phyloP scores from a whole-genome alignment of 1,284 basidiomycete genomes.

The Gastroboletus turbinatus region DNA sequence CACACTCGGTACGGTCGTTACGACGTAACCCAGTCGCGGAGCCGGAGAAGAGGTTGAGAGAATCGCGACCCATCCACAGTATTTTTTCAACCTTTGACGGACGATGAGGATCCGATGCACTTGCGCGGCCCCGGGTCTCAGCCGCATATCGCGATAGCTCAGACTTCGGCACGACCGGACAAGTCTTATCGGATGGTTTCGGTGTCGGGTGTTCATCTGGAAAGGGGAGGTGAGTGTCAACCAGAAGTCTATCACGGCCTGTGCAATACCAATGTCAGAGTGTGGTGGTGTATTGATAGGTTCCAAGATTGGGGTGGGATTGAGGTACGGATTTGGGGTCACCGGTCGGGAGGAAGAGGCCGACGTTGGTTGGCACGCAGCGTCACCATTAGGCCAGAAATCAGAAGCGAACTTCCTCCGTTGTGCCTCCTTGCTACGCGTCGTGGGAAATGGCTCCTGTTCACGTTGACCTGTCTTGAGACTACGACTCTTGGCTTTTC shows the following conservation, averaged over 20 bases:
- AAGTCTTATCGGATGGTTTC: conserved; percentile 4
- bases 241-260: not conserved
- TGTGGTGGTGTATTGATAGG: conserved; percentile 4
- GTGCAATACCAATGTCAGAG: conserved; percentile 18
- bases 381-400: conserved; percentile 18
- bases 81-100: conserved; percentile 29
- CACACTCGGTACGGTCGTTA: conserved; percentile 13
- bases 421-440: conserved; percentile 20
- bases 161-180: not conserved
- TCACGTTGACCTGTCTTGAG: conserved; percentile 19
- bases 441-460: conserved; percentile 11
- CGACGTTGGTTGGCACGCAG: conserved; percentile 1
- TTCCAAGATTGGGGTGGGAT: conserved; percentile 26
- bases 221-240: not conserved
- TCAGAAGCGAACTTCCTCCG: conserved; percentile 18
- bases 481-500: conserved; percentile 8
- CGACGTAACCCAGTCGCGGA: conserved; percentile 12
- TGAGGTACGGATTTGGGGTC: conserved; percentile 34
- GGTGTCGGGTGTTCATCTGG: conserved; percentile 20
- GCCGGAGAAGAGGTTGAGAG: conserved; percentile 29
- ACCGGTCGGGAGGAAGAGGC: conserved; percentile 20
- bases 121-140: conserved; percentile 6
- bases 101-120: conserved; percentile 9
- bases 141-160: conserved; percentile 1
- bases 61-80: conserved; percentile 35